Evolutionary conservation across 2,329 filamentous ascomycete genomes (phyloP), one percentile per base, ranked within the genome.

Genomic region (Penicillium sp.): DNA sequence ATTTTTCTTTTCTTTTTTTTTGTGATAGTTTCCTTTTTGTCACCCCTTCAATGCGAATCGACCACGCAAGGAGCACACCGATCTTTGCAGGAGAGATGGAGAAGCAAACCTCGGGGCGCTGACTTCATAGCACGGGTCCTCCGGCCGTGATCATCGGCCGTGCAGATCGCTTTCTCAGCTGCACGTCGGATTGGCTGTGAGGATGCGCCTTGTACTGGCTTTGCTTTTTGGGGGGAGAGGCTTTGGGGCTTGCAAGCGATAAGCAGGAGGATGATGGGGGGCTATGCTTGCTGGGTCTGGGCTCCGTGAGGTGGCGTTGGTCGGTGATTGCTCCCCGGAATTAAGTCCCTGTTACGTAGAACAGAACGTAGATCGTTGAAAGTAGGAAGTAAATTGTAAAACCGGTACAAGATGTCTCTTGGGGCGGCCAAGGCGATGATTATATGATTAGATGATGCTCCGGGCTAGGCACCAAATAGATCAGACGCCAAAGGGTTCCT

Each of bases 81-180:
- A 60, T 65, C 59, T 65, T 63, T 65, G 56, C 59, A 66, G 57
- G 56, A 52, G 52, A 57, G 60, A 61, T 60, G 59, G 60, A 66
- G 59, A 60, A 56, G 58, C 14, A 52, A 27, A 43, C 36, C 62
- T 51, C 58, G 62, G 60, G 53, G 56, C 49, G 65, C 58, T 62
- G 65, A 67, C 59, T 67, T 68, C 66, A 68, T 63, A 60, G 61
- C 58, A 63, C 64, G 59, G 58, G 47, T 58, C 59, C 55, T 62
- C 59, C 60, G 60, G 62, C 55, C 55, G 51, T 66, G 66, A 67
- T 68, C 66, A 63, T 61, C 63, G 35, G 50, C 52, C 40, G 49
- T 54, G 66, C 61, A 65, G 65, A 68, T 68, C 66, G 9, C 36
- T 27, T 27, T 36, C 36, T 40, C 36, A 53, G 44, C 41, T n/a